These are phyloP conservation scores for Albatrellus ellisii DNA, from an alignment of 768 basidiomycete species.

Conservation along the genomic window DNA sequence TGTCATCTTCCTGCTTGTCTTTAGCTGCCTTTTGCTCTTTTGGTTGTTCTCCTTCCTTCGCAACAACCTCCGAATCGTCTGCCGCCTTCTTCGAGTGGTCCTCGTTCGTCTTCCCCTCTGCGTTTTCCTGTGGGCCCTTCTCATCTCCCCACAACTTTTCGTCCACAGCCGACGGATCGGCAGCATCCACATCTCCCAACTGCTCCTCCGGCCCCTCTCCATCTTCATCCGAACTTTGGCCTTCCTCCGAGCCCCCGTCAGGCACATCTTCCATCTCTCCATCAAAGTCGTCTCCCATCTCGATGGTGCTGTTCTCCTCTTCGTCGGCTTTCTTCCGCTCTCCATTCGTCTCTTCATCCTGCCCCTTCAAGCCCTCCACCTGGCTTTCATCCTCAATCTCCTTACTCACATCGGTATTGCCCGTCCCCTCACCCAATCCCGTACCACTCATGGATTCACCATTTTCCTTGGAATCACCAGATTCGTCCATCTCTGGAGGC, in stretches of 20 bases:
- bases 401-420: conserved; percentile 79
- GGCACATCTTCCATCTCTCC: conserved; percentile 78
- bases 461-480: conserved; percentile 31
- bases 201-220: conserved; percentile 71
- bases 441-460: conserved; percentile 50
- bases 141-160: conserved; percentile 98
- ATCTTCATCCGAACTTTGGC: conserved; percentile 28
- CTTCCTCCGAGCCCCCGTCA: conserved; percentile 41
- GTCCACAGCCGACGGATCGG: conserved; percentile 77
- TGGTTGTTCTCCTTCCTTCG: conserved; percentile 50
- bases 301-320: conserved; percentile 61
- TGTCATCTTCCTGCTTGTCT: conserved; percentile 16
- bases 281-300: conserved; percentile 86
- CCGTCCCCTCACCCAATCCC: conserved; percentile 82
- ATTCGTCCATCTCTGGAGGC: conserved; percentile 61
- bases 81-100: conserved; percentile 42
- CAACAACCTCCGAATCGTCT: conserved; percentile 54
- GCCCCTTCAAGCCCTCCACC: conserved; percentile 81
- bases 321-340: conserved; percentile 18
- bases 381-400: conserved; percentile 96
- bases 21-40: conserved; percentile 22
- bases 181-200: conserved; percentile 67
- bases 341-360: conserved; percentile 21
- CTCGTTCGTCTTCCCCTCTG: conserved; percentile 43
- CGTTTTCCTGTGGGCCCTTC: conserved; percentile 37